phyloP scores from a whole-genome alignment of 2,329 filamentous ascomycete genomes.

The Aspergillus neoniger region DNA sequence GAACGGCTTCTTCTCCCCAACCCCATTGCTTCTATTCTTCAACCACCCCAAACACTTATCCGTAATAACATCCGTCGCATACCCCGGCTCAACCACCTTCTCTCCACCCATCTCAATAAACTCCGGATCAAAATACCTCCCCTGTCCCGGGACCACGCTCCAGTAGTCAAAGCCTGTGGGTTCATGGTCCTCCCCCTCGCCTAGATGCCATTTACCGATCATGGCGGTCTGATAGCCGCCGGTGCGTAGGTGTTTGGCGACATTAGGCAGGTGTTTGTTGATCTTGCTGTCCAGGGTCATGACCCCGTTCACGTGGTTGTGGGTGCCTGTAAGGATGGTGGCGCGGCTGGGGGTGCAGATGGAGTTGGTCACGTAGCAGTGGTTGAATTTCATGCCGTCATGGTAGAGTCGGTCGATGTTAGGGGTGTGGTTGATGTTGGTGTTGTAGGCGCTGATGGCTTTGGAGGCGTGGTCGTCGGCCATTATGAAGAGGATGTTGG shows the following conservation, averaged over 20 bases:
- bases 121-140: conserved; percentile 54
- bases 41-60: conserved; percentile 53
- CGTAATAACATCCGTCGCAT: conserved; percentile 57
- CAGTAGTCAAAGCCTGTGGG: conserved; percentile 57
- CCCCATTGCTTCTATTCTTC: conserved; percentile 20
- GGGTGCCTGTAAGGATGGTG: not conserved
- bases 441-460: not conserved
- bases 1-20: conserved; percentile 44
- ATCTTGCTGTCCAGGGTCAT: conserved; percentile 37
- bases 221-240: conserved; percentile 55
- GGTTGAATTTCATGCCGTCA: conserved; percentile 1
- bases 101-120: conserved; percentile 48
- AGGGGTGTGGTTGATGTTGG: not conserved
- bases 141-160: conserved; percentile 55
- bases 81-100: conserved; percentile 41
- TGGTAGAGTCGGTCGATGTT: not conserved
- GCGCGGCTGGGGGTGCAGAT: conserved; percentile 4
- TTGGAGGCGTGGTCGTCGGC: conserved; percentile 6
- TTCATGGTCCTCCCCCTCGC: conserved; percentile 50
- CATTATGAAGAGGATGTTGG: conserved; percentile 4
- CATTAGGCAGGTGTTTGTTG: conserved; percentile 54
- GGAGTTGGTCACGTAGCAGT: conserved; percentile 5
- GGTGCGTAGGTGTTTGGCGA: conserved; percentile 52
- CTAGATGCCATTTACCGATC: conserved; percentile 58
- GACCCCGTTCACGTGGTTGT: conserved; percentile 6